Base-by-base conservation (phyloP, 176 grass and related monocot genomes). In the Phyllostachys edulis region DNA sequence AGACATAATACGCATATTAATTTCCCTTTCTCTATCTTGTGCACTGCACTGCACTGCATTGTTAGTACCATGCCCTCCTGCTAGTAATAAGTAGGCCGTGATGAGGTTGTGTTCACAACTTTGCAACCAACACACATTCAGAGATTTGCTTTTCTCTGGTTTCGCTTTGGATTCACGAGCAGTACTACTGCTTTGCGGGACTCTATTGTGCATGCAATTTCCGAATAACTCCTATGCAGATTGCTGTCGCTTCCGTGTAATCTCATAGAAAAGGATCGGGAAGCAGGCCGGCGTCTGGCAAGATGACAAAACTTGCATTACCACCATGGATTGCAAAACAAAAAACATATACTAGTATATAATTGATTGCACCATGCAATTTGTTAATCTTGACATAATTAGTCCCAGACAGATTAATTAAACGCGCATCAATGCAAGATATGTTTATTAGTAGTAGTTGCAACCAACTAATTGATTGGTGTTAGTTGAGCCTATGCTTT, bases 121-220 rank as follows among this genome's bases (percentile, higher is more conserved):
- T 90, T 67, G 84, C 84, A 83, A 78, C 67, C 34, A 89, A 73
- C 45, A 66, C 55, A 26, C 4, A 24, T 60, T 83, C 79, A 90
- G 67, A 79, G 74, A 83, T 79, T 18, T 83, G 74, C 73, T 78
- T 85, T 75, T 44, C 63, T 9, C 71, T 55, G 62, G 39, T 80
- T 80, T 82, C 20, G 41, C 69, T 84, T 86, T 66, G 79, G 73
- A 50, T 56, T 49, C 57, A 82, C 78, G 66, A 42, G 75, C 9
- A 66, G 70, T 75, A 36, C 1, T 65, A 49, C 1, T 60, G 81
- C 49, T 79, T 50, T 73, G 40, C 34, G 62, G 42, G 38, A 42
- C 36, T 68, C 57, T n/a, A 23, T 39, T 81, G 56, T 62, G 65
- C 72, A 59, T 60, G 73, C 61, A 47, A 21, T 67, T 79, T 73